Base-by-base conservation (phyloP, 495 filamentous ascomycete species). In the Hyphodiscus hymeniophilus region DNA sequence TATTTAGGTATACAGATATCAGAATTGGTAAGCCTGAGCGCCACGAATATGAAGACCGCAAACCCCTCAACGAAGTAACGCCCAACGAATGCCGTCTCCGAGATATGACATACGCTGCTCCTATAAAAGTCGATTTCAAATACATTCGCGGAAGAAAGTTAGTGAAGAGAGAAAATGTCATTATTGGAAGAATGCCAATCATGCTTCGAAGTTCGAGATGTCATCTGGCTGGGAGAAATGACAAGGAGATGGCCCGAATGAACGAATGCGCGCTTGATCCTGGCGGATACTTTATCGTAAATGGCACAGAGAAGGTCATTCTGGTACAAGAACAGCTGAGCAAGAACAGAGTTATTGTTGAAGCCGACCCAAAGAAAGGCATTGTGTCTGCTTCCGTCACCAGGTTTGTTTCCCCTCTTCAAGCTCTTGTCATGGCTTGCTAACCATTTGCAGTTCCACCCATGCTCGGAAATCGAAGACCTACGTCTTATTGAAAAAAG, bases 331-430 rank as follows among this genome's bases (percentile, higher is more conserved):
- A 99, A 56, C 92, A 97, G 64, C 69, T 97, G 60, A 97, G 91
- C 73, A 97, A 97, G 72, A 99, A 99, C 66, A 76, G 92, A 69
- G 87, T 97, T 49, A 95, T 99, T 60, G 89, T 99, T 7, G 94
- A 99, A 64, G 79, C 83, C 33, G 88, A 92, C 58, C 75, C 80
- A 3, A 90, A 91, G 61, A 95, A 94, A 52, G 84, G 82, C 21
- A 83, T 94, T 48, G 85, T 95, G n/a, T 84, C 89, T 54, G 94
- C 94, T 16, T 95, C 89, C 6, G 94, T 97, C n/a, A 98, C 87
- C 17, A 80, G 77, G 77, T 79, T 53, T 43, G 8, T 30, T 16
- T 7, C 23, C 26, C 17, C 4, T 17, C 47, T 47, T 56, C 18
- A 20, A 36, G 12, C 32, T 15, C 38, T 22, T 40, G 32, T n/a